A percentile compares a stretch with the other conserved stretches of the same genome.
phyloP scores from a whole-genome alignment of 140 eudicot genomes.

The Anethum foeniculum region DNA sequence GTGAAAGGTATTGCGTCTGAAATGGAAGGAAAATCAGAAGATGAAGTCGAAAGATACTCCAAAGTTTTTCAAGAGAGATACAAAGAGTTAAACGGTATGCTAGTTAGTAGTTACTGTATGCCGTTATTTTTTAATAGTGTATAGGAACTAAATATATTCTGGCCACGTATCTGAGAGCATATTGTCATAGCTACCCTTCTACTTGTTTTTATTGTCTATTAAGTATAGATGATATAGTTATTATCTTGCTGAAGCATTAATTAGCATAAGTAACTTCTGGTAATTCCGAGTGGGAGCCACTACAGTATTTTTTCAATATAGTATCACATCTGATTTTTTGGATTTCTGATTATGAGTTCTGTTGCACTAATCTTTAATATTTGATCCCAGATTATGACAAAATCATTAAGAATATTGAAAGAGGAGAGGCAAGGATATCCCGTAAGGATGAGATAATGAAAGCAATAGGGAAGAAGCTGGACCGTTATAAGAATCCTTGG shows the following conservation, averaged over 20 bases:
- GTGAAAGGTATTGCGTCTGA: slow-evolving; percentile 70
- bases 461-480: slow-evolving; percentile 92
- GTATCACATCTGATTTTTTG: too few species aligned
- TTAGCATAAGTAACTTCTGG: background rate
- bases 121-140: background rate
- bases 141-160: background rate
- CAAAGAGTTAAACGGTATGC: slow-evolving; percentile 82
- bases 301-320: background rate
- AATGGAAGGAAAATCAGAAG: slow-evolving; percentile 93
- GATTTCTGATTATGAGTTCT: background rate
- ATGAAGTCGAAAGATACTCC: slow-evolving; percentile 94
- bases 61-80: slow-evolving; percentile 89
- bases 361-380: slow-evolving; percentile 2
- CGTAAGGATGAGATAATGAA: slow-evolving; percentile 97
- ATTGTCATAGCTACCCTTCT: background rate
- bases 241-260: background rate
- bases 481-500: slow-evolving; percentile 99
- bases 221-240: background rate
- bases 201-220: background rate
- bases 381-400: slow-evolving; percentile 71
- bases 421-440: slow-evolving; percentile 97
- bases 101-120: background rate
- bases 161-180: background rate
- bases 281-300: too few species aligned
- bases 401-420: slow-evolving; percentile 84